A percentile compares a stretch with the other conserved stretches of the same genome.
Evolutionary conservation across 768 basidiomycete species (phyloP).

Genomic region (Hypsizygus marmoreus): DNA sequence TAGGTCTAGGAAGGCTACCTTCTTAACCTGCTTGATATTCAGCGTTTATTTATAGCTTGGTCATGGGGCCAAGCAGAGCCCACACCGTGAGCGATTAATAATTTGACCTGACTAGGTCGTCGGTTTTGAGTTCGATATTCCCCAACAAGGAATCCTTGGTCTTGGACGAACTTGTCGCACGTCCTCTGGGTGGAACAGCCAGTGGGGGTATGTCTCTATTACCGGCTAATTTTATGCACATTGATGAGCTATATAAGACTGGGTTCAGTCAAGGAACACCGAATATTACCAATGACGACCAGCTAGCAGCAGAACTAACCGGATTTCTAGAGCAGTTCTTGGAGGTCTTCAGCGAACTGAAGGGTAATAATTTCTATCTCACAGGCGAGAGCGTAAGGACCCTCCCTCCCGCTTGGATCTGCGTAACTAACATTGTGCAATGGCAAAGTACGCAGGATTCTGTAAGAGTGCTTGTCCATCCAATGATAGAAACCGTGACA

Average conservation of each 20-base stretch:
- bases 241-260: slow-evolving; percentile 35
- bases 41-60: slow-evolving; percentile 34
- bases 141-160: slow-evolving; percentile 61
- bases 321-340: slow-evolving; percentile 69
- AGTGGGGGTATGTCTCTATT: slow-evolving; percentile 46
- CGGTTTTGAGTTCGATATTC: too few species aligned
- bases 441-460: slow-evolving; percentile 62
- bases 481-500: too few species aligned
- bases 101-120: too few species aligned
- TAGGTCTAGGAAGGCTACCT: slow-evolving; percentile 26
- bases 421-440: slow-evolving; percentile 3
- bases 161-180: slow-evolving; percentile 73
- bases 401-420: background rate
- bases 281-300: slow-evolving; percentile 58
- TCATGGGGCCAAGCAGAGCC: slow-evolving; percentile 50
- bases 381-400: slow-evolving; percentile 65
- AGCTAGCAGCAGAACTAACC: slow-evolving; percentile 51
- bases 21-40: background rate
- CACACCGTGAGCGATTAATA: slow-evolving; percentile 24
- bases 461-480: slow-evolving; percentile 40
- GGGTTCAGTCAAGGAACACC: slow-evolving; percentile 72
- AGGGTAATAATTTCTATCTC: slow-evolving; percentile 66
- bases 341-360: slow-evolving; percentile 63
- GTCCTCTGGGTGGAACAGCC: slow-evolving; percentile 74
- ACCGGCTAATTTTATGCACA: background rate